These are phyloP conservation scores for Mycena floridula DNA, from an alignment of 768 basidiomycete species.

Conservation along the genomic window DNA sequence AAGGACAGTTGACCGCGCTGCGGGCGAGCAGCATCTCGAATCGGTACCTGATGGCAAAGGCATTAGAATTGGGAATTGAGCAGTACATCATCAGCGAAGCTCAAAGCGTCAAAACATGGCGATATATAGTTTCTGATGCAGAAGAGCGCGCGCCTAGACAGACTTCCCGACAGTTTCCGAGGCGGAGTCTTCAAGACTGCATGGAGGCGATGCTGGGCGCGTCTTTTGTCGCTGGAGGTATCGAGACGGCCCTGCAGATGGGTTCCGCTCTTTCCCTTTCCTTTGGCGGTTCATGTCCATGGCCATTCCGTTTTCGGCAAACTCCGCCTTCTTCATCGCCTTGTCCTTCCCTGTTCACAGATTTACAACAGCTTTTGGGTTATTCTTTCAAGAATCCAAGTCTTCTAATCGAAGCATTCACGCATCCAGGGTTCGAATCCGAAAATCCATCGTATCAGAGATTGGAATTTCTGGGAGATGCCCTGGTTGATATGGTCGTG, in stretches of 20 bases:
- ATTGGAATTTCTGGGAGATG: constrained; percentile 86
- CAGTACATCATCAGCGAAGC: constrained; percentile 57
- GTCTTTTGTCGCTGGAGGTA: constrained; percentile 66
- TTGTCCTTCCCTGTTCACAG: constrained; percentile 40
- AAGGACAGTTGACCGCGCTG: constrained; percentile 71
- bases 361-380: constrained; percentile 58
- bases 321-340: constrained; percentile 17
- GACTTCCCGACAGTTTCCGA: constrained; percentile 46
- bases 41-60: constrained; percentile 59
- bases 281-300: constrained; percentile 67
- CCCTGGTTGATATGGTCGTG: constrained; percentile 67
- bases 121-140: constrained; percentile 35
- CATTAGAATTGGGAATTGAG: constrained; percentile 58
- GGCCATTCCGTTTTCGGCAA: constrained; percentile 52
- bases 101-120: constrained; percentile 51
- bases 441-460: constrained; percentile 72
- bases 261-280: constrained; percentile 64
- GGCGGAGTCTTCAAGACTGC: constrained; percentile 78
- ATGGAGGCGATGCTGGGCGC: constrained; percentile 86
- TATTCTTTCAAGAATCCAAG: constrained; percentile 63
- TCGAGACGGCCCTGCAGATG: constrained; percentile 56
- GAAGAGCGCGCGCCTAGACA: constrained; percentile 23
- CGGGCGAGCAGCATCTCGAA: constrained; percentile 67
- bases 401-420: constrained; percentile 72
- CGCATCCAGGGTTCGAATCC: constrained; percentile 69